Percentiles rank a stretch among this genome's conserved stretches.
phyloP scores from a whole-genome alignment of 2,329 filamentous ascomycete genomes.

The Ambrosiella cleistominuta region DNA sequence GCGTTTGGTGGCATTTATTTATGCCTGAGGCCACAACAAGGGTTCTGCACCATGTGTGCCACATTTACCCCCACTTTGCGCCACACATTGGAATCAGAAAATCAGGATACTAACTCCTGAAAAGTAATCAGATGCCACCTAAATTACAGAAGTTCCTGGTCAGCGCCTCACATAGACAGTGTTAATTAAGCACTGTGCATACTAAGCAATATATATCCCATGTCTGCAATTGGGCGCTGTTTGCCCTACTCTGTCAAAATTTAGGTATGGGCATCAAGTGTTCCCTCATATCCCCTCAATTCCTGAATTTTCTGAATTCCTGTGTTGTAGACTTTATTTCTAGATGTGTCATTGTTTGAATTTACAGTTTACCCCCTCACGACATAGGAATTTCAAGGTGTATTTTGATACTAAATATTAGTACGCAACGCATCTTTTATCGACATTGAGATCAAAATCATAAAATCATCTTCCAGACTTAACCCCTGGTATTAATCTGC shows the following conservation, averaged over 20 bases:
- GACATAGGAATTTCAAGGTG: too few relatives aligned
- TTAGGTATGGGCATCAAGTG: neutral
- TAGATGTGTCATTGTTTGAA: too few relatives aligned
- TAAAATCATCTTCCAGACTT: too few relatives aligned
- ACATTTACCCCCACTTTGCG: constrained; percentile 3
- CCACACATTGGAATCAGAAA: neutral
- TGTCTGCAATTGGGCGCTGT: constrained; percentile 1
- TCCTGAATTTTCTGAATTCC: too few relatives aligned
- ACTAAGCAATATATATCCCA: neutral
- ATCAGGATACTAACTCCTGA: neutral
- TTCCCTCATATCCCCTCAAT: neutral
- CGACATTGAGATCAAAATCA: too few relatives aligned
- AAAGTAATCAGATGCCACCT: too few relatives aligned
- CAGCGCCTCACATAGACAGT: neutral
- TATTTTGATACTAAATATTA: too few relatives aligned
- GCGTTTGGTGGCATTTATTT: neutral
- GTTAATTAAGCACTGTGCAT: neutral
- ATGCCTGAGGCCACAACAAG: constrained; percentile 10
- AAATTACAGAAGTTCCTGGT: neutral
- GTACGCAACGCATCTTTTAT: too few relatives aligned
- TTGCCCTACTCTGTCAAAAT: neutral
- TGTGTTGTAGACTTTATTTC: too few relatives aligned
- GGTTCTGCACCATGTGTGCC: neutral
- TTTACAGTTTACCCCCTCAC: too few relatives aligned
- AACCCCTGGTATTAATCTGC: too few relatives aligned